Evolutionary conservation across 2,329 filamentous ascomycete species (phyloP).

Genomic region (Rhytidhysteron rufulum): DNA sequence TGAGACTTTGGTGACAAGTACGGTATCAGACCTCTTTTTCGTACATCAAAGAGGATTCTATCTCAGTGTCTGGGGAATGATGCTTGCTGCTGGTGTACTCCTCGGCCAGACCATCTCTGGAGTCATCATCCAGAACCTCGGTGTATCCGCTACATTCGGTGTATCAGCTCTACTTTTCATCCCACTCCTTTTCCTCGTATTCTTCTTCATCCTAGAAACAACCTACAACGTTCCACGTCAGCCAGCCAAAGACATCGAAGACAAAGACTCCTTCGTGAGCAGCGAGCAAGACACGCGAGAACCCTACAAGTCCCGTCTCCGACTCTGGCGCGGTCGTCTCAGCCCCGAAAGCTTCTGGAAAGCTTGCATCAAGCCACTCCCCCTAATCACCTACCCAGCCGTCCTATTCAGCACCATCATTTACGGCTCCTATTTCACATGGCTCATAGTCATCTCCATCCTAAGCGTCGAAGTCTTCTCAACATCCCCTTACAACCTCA

Average conservation of each 20-base stretch:
- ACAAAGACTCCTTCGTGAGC: slow-evolving; percentile 20
- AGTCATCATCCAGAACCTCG: slow-evolving; percentile 36
- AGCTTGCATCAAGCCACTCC: slow-evolving; percentile 57
- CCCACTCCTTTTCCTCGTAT: slow-evolving; percentile 38
- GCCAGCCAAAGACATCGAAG: slow-evolving; percentile 17
- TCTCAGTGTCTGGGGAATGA: slow-evolving; percentile 66
- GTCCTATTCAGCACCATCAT: slow-evolving; percentile 78
- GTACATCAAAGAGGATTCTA: slow-evolving; percentile 81
- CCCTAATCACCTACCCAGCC: slow-evolving; percentile 77
- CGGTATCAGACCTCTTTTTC: slow-evolving; percentile 86
- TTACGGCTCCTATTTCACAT: slow-evolving; percentile 86
- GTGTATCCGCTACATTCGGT: slow-evolving; percentile 42
- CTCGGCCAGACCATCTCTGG: slow-evolving; percentile 44
- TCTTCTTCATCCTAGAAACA: slow-evolving; percentile 46
- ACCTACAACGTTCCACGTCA: slow-evolving; percentile 29
- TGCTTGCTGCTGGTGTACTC: slow-evolving; percentile 32
- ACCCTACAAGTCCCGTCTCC: slow-evolving; percentile 20
- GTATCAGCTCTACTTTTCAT: slow-evolving; percentile 43
- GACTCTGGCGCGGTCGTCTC: slow-evolving; percentile 26
- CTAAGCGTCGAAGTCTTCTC: slow-evolving; percentile 85
- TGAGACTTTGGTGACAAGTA: slow-evolving; percentile 83
- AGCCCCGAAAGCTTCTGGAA: slow-evolving; percentile 30
- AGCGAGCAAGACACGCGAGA: slow-evolving; percentile 17
- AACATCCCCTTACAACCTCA: slow-evolving; percentile 74
- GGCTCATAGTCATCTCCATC: slow-evolving; percentile 87